Percentiles rank a stretch among this genome's conserved stretches.
These are phyloP conservation scores for Mrakia frigida DNA, from an alignment of 768 basidiomycete species.

Conservation along the genomic window DNA sequence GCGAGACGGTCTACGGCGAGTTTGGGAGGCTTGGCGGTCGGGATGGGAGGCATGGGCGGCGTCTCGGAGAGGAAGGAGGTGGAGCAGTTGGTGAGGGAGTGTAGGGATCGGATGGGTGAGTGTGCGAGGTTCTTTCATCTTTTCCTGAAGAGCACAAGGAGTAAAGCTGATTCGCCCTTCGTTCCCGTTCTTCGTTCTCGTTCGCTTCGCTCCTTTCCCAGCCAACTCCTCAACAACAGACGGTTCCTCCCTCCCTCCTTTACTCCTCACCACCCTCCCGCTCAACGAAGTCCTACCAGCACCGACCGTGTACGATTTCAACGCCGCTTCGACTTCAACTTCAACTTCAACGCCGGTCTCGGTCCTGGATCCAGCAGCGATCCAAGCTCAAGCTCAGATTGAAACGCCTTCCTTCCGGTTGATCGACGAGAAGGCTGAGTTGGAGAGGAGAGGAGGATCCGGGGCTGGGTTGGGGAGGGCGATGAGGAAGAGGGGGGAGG, in stretches of 20 bases:
- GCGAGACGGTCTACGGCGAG: constrained; percentile 9
- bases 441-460: neutral
- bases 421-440: neutral
- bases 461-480: neutral
- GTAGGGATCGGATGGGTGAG: constrained; percentile 29
- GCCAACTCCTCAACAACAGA: neutral
- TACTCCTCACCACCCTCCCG: constrained; percentile 13
- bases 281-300: neutral
- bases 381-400: neutral
- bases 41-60: constrained; percentile 6
- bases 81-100: constrained; percentile 24
- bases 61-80: constrained; percentile 28
- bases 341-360: neutral
- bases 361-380: neutral
- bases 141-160: too few relatives aligned
- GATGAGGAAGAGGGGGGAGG: neutral
- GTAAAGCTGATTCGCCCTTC: neutral
- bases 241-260: neutral
- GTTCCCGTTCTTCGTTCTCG: neutral
- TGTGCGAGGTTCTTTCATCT: neutral
- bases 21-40: neutral
- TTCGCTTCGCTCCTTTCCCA: neutral
- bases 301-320: constrained; percentile 1
- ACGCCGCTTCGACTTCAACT: constrained; percentile 1
- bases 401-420: constrained; percentile 9